Evolutionary conservation across 1,139 yeast genomes (phyloP).

Genomic region (Yamadazyma aaseri): DNA sequence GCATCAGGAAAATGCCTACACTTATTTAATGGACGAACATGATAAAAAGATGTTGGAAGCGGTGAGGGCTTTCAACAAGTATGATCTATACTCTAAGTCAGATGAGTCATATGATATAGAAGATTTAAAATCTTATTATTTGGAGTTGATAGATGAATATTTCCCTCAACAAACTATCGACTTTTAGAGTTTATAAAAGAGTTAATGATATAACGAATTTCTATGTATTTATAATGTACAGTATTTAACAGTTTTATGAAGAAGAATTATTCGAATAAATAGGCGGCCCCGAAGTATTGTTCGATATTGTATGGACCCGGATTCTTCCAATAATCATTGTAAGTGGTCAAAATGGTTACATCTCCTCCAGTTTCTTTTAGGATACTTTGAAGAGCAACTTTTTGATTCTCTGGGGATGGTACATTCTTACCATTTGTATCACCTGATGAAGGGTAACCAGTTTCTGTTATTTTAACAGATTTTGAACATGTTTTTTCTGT

Average conservation of each 20-base stretch:
- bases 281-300: conserved; percentile 75
- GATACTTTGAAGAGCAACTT: conserved; percentile 61
- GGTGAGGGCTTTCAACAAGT: conserved; percentile 64
- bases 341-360: conserved; percentile 72
- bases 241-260: conserved; percentile 6
- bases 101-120: conserved; percentile 50
- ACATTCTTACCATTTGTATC: conserved; percentile 66
- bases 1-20: conserved; percentile 71
- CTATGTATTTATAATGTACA: conserved; percentile 9
- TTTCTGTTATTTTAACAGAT: conserved; percentile 66
- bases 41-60: conserved; percentile 63
- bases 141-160: conserved; percentile 63
- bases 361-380: conserved; percentile 56
- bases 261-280: conserved; percentile 29
- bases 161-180: conserved; percentile 59
- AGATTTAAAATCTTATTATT: conserved; percentile 54
- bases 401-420: conserved; percentile 71
- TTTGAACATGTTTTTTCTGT: conserved; percentile 53
- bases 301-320: conserved; percentile 86
- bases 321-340: conserved; percentile 80
- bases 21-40: conserved; percentile 62
- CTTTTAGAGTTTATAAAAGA: no score
- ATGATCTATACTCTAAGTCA: conserved; percentile 65
- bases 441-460: conserved; percentile 87
- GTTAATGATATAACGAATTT: no score